Percentiles rank a stretch among this genome's conserved stretches.
Conservation (phyloP, 2,329 filamentous ascomycete species). For the Aspergillus felis region DNA sequence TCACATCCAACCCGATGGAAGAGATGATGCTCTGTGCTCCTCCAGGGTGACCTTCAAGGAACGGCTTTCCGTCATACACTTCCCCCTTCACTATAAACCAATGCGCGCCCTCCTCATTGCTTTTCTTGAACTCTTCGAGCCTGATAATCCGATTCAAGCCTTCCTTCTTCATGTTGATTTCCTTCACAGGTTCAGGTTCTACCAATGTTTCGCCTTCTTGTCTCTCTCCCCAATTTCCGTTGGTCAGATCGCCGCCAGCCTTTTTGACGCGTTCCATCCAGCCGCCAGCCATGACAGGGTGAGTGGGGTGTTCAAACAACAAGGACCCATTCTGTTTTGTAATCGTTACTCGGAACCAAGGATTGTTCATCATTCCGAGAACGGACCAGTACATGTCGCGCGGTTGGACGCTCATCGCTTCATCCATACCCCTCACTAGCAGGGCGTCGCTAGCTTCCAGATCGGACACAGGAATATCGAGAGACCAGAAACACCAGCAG, state of each 20-base stretch:
- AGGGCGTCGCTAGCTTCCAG: slow-evolving; percentile 66
- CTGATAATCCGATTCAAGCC: slow-evolving; percentile 61
- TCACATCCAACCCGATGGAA: slow-evolving; percentile 75
- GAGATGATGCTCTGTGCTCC: slow-evolving; percentile 80
- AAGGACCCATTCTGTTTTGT: slow-evolving; percentile 62
- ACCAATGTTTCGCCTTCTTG: slow-evolving; percentile 47
- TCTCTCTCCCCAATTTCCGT: slow-evolving; percentile 81
- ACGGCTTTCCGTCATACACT: slow-evolving; percentile 80
- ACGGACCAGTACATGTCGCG: slow-evolving; percentile 96
- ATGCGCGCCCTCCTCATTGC: slow-evolving; percentile 61
- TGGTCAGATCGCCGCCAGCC: slow-evolving; percentile 70
- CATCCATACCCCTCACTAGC: slow-evolving; percentile 83
- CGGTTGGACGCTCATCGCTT: slow-evolving; percentile 79
- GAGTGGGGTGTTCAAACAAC: slow-evolving; percentile 83
- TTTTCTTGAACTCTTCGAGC: slow-evolving; percentile 67
- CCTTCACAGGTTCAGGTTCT: slow-evolving; percentile 52
- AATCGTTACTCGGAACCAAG: slow-evolving; percentile 82
- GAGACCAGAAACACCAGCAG: slow-evolving; percentile 90
- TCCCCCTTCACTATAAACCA: slow-evolving; percentile 90
- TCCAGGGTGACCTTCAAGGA: slow-evolving; percentile 78
- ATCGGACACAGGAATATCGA: slow-evolving; percentile 62
- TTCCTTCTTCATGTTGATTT: slow-evolving; percentile 74
- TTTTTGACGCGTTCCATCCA: slow-evolving; percentile 95
- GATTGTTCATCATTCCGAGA: slow-evolving; percentile 96
- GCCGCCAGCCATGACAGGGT: slow-evolving; percentile 72